Base-by-base conservation (phyloP, 345 rosid genomes). In the Syzygium aromaticum region DNA sequence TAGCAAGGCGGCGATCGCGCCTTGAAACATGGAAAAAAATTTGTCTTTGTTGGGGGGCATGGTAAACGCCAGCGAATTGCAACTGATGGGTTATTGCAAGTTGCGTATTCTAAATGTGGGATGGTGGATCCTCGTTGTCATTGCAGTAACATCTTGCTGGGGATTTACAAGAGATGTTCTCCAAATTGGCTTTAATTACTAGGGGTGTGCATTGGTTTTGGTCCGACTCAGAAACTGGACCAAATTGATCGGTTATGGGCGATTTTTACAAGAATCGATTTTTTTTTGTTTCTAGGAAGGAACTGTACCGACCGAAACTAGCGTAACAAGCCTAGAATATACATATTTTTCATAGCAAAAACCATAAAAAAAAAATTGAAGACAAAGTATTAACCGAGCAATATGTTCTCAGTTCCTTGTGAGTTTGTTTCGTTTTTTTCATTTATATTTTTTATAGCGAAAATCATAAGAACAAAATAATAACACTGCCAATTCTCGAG, bases 251-350 rank as follows among this genome's bases (percentile, higher is more conserved):
- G 3, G 5, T 5, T 12, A 0, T 9, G 6, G 4, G 61, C 4
- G 13, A 56, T 23, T 56, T 56, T 25, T 12, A 56, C 25, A 9
- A 13, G n/a, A 23, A 23, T 56, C 10, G n/a, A 56, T 56, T 56
- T 23, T 23, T 56, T 22, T 8, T 5, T 0, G 0, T 56, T 56
- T 56, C 0, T 10, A 0, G 23, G 23, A 56, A 23, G 0, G n/a
- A 56, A 56, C 23, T 12, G 23, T 56, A 22, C 4, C 1, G 12
- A 56, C 2, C 2, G 12, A 56, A 56, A 56, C 2, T 23, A 0
- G 0, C 4, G 2, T 22, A 56, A 56, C 5, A 1, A 9, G 11
- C 2, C 10, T 27, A 9, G 8, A 23, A 8, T 22, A 22, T 56
- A 8, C 10, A 43, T 11, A 25, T 11, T 57, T 57, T 57, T 57